Base-by-base conservation (phyloP, 352 stramenopile species). In the Phytopythium cucurbitacearum region DNA sequence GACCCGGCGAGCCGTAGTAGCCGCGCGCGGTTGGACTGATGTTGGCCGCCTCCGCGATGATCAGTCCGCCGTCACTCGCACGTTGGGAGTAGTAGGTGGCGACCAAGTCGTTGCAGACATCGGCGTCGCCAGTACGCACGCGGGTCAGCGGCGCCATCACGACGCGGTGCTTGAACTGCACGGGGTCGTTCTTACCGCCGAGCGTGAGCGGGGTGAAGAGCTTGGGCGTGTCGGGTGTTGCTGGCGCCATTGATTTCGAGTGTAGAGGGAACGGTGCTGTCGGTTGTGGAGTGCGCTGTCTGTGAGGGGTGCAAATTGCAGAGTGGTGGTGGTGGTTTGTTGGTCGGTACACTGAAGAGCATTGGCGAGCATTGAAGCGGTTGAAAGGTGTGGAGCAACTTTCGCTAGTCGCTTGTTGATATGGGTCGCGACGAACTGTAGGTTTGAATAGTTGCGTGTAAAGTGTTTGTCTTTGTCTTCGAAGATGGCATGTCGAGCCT, bases 31-130 rank as follows among this genome's bases (percentile, higher is more conserved):
- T 70, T 13, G 59, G 35, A 21, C 59, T 80, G 49, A 90, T 85
- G 45, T 73, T 69, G 12, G 74, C 75, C 4, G 40, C 75, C 55
- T 83, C 75, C 13, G 73, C 67, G 34, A 86, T 77, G 58, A 85
- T 69, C 43, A 86, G 60, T 3, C 67, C 73, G 15, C 70, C 73
- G 15, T 57, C 49, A 5, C 67, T 79, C 4, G 72, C 64, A 9
- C 73, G 64, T 28, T 83, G 67, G 0, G 33, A 44, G 50, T 86
- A 86, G 64, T 84, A 71, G 15, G 59, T 51, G 3, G 56, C 56
- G 9, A 66, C 60, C 4, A 80, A 38, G 1, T 37, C 44, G 12
- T 49, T 64, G 5, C 62, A 67, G 8, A 73, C 60, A 32, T 56
- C 60, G 16, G 57, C 59, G 6, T 63, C 62, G 7, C 54, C 65